Evolutionary conservation across 441 rosid species (phyloP).

Genomic region (Jatropha podagrica): DNA sequence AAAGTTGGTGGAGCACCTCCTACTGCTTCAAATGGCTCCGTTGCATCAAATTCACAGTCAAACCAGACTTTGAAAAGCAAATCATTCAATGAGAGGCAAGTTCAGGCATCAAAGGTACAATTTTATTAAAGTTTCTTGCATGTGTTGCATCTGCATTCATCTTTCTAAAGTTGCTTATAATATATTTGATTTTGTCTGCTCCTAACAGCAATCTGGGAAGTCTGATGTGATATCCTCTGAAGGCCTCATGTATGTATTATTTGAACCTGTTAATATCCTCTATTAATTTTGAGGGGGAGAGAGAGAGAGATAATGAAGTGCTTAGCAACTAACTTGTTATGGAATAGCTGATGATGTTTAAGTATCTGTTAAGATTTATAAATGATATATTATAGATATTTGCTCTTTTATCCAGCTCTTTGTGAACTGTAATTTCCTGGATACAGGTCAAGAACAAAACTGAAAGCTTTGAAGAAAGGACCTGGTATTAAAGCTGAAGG

Average conservation of each 20-base stretch:
- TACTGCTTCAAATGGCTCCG: constrained; percentile 51
- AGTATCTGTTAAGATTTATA: constrained; percentile 1
- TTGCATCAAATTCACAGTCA: constrained; percentile 35
- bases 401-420: constrained; percentile 13
- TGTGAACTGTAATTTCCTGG: constrained; percentile 35
- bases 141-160: neutral
- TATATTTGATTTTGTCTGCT: constrained; percentile 32
- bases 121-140: constrained; percentile 9
- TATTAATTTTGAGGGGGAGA: neutral
- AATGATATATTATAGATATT: constrained; percentile 8
- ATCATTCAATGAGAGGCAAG: constrained; percentile 50
- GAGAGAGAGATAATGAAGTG: neutral
- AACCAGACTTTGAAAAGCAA: constrained; percentile 54
- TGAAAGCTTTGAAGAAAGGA: constrained; percentile 59
- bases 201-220: constrained; percentile 58
- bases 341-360: constrained; percentile 3
- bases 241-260: constrained; percentile 50
- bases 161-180: constrained; percentile 26
- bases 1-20: constrained; percentile 36
- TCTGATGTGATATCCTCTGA: constrained; percentile 47
- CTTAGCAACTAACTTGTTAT: constrained; percentile 10
- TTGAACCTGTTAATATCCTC: neutral
- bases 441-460: constrained; percentile 65
- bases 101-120: constrained; percentile 50
- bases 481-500: constrained; percentile 53